Evolutionary conservation across 2,329 filamentous ascomycete species (phyloP).

Genomic region (Exophiala calicioides): DNA sequence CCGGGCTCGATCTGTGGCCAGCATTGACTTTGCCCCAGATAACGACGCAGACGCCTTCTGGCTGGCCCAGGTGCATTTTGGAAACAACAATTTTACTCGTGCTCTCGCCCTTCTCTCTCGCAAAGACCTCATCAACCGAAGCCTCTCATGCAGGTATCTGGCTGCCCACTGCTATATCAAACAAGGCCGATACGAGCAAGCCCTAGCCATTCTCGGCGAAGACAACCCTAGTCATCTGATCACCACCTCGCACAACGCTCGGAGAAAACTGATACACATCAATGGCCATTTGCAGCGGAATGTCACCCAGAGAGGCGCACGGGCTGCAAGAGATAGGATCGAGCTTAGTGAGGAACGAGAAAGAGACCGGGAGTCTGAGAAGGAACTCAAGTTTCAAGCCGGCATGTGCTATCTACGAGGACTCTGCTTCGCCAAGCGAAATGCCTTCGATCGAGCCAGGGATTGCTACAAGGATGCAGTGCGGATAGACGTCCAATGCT

Average conservation of each 20-base stretch:
- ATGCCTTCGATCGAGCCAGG: conserved; percentile 94
- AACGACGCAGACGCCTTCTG: conserved; percentile 94
- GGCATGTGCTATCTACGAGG: conserved; percentile 96
- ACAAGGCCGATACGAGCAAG: conserved; percentile 86
- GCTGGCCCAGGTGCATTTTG: conserved; percentile 98
- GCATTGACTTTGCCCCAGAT: conserved; percentile 55
- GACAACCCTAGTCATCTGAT: conserved; percentile 91
- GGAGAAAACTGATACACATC: conserved; percentile 71
- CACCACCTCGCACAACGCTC: conserved; percentile 61
- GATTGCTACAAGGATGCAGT: conserved; percentile 98
- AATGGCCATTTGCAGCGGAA: conserved; percentile 53
- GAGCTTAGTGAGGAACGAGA: conserved; percentile 59
- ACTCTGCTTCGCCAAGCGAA: conserved; percentile 93
- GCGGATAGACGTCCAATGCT: conserved; percentile 95
- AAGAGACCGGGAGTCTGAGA: conserved; percentile 67
- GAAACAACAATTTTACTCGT: conserved; percentile 89
- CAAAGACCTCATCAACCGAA: conserved; percentile 78
- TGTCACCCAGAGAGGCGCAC: conserved; percentile 51
- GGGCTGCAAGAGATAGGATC: conserved; percentile 52
- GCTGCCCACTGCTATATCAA: conserved; percentile 93
- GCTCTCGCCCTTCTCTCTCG: conserved; percentile 83
- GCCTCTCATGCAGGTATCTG: conserved; percentile 85
- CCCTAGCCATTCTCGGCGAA: conserved; percentile 81
- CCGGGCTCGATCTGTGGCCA: background rate
- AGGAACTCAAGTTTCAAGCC: conserved; percentile 83